A percentile compares a stretch with the other conserved stretches of the same genome.
Evolutionary conservation across 768 basidiomycete species (phyloP).

Genomic region (Lactarius hengduanensis): DNA sequence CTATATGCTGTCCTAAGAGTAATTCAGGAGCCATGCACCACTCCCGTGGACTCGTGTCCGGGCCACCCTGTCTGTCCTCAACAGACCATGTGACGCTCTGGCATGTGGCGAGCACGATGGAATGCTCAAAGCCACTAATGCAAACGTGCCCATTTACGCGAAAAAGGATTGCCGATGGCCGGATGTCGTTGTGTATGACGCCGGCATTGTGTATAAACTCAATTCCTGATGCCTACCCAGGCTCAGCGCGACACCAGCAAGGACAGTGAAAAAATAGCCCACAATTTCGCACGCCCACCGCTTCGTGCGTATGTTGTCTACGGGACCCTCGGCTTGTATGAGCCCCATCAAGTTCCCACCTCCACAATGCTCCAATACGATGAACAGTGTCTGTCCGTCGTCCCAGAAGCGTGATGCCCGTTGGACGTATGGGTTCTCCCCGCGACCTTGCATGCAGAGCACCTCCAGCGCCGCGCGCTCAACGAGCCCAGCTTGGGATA

Average conservation of each 20-base stretch:
- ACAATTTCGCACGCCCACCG: slow-evolving; percentile 28
- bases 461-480: slow-evolving; percentile 24
- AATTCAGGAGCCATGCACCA: slow-evolving; percentile 29
- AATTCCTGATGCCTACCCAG: slow-evolving; percentile 24
- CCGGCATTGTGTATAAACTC: slow-evolving; percentile 24
- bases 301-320: slow-evolving; percentile 14
- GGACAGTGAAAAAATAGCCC: not conserved
- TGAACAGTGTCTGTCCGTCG: slow-evolving; percentile 24
- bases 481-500: slow-evolving; percentile 14
- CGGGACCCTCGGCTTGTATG: slow-evolving; percentile 23
- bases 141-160: slow-evolving; percentile 28
- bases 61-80: slow-evolving; percentile 12
- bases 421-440: slow-evolving; percentile 23
- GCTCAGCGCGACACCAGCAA: not conserved
- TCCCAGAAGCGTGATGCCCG: slow-evolving; percentile 27
- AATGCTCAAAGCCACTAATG: slow-evolving; percentile 24
- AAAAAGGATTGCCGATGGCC: slow-evolving; percentile 24
- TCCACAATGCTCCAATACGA: slow-evolving; percentile 26
- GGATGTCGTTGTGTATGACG: slow-evolving; percentile 26
- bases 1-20: slow-evolving; percentile 26
- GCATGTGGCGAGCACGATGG: slow-evolving; percentile 15
- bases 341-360: slow-evolving; percentile 24
- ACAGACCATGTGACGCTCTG: slow-evolving; percentile 1
- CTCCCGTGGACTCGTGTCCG: slow-evolving; percentile 13
- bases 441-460: slow-evolving; percentile 3